Evolutionary conservation across 169 alveolate genomes (phyloP).

Genomic region (Eimeria maxima): DNA sequence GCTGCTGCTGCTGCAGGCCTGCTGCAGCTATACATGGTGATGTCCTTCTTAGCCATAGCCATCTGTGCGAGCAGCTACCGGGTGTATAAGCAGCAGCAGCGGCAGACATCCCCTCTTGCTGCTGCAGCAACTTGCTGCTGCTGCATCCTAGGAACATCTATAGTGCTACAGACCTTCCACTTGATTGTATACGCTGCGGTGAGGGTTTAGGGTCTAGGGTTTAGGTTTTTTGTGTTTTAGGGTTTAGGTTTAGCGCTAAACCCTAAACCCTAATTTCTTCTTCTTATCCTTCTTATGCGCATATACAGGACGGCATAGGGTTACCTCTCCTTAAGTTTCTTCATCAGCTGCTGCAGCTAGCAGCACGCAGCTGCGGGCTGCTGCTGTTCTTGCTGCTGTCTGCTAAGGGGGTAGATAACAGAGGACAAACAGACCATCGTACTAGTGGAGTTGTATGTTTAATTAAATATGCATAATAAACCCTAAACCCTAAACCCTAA

Average conservation of each 20-base stretch:
- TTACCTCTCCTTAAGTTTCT: not conserved
- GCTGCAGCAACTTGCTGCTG: conserved; percentile 66
- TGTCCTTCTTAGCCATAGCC: not conserved
- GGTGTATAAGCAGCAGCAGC: conserved; percentile 47
- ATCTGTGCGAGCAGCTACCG: not conserved
- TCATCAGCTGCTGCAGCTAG: not conserved
- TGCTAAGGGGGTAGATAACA: not conserved
- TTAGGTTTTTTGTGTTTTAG: not conserved
- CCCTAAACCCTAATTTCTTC: too few species aligned
- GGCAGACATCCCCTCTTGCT: conserved; percentile 16
- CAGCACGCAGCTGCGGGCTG: conserved; percentile 29
- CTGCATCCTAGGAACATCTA: conserved; percentile 25
- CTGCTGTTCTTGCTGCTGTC: conserved; percentile 58
- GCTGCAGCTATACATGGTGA: conserved; percentile 39
- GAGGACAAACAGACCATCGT: not conserved
- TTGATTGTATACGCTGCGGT: conserved; percentile 46
- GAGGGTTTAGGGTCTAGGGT: not conserved
- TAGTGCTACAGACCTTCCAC: conserved; percentile 35
- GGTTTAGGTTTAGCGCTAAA: too few species aligned
- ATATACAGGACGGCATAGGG: not conserved
- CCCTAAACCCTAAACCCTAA: too few species aligned
- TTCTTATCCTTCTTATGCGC: not conserved
- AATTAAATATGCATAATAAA: too few species aligned
- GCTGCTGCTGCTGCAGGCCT: conserved; percentile 43
- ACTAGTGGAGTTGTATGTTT: not conserved